A percentile compares a stretch with the other conserved stretches of the same genome.
Evolutionary conservation across 2,329 filamentous ascomycete genomes (phyloP).

Genomic region (Tolypocladium tropicale): DNA sequence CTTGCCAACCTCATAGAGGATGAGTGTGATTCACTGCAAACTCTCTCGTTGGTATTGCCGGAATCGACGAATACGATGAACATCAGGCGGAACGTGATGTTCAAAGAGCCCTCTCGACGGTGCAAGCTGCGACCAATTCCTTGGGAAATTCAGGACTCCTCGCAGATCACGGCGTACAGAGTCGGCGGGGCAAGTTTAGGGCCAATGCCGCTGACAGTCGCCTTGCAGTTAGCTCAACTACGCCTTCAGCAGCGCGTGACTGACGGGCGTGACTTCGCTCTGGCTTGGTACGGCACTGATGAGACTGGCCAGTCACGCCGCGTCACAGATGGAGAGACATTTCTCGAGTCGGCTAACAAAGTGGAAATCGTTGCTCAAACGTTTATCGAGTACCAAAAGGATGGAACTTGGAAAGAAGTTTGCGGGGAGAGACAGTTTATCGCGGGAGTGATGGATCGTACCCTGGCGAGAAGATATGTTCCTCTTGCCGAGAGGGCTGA

Average conservation of each 20-base stretch:
- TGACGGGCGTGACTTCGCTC: neutral
- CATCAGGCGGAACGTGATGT: rapidly evolving
- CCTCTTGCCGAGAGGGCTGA: neutral
- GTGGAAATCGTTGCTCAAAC: neutral
- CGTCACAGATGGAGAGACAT: neutral
- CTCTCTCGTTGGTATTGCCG: neutral
- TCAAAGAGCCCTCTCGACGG: neutral
- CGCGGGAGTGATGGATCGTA: neutral
- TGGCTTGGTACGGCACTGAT: neutral
- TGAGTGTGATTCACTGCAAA: neutral
- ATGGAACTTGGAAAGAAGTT: neutral
- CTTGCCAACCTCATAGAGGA: neutral
- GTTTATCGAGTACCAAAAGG: neutral
- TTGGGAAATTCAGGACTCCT: neutral
- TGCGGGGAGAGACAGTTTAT: neutral
- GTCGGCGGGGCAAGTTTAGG: no score
- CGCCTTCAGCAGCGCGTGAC: neutral
- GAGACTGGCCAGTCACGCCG: neutral
- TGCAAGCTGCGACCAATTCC: neutral
- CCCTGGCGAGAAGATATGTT: neutral
- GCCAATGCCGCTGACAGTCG: neutral
- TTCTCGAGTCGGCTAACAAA: neutral
- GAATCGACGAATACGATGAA: neutral
- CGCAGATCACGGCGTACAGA: neutral
- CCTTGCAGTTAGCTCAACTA: neutral